phyloP scores from a whole-genome alignment of 2,329 filamentous ascomycete species.

The Aspergillus ruber region DNA sequence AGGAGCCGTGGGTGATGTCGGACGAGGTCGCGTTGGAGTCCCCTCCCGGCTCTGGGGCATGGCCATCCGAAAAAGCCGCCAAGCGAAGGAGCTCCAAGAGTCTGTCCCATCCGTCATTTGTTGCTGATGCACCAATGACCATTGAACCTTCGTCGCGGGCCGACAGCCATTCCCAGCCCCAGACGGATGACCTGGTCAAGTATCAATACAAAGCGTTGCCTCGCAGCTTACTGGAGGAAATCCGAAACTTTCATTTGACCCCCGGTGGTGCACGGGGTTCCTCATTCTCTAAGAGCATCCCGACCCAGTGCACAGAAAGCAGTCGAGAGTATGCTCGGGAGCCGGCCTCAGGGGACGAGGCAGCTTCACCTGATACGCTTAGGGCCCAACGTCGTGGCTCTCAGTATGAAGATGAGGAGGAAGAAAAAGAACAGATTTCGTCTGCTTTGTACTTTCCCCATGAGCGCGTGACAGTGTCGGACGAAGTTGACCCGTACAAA shows the following conservation, averaged over 20 bases:
- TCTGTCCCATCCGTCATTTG: slow-evolving; percentile 22
- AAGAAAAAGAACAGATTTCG: slow-evolving; percentile 58
- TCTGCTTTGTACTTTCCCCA: slow-evolving; percentile 61
- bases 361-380: slow-evolving; percentile 17
- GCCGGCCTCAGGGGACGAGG: slow-evolving; percentile 10
- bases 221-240: slow-evolving; percentile 49
- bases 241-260: slow-evolving; percentile 49
- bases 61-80: slow-evolving; percentile 7
- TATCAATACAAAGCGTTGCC: slow-evolving; percentile 36
- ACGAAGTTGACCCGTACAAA: slow-evolving; percentile 21
- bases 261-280: slow-evolving; percentile 41
- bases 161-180: slow-evolving; percentile 5
- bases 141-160: slow-evolving; percentile 11
- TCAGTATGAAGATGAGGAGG: slow-evolving; percentile 49
- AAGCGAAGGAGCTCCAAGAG: slow-evolving; percentile 18
- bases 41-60: not conserved
- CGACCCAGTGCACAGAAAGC: slow-evolving; percentile 30
- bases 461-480: slow-evolving; percentile 40
- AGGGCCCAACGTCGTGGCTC: slow-evolving; percentile 15
- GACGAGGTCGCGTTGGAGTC: slow-evolving; percentile 1
- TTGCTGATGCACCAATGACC: slow-evolving; percentile 12
- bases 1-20: slow-evolving; percentile 16
- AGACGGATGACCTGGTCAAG: slow-evolving; percentile 19
- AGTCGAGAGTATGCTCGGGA: slow-evolving; percentile 23
- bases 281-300: slow-evolving; percentile 39